Conservation (phyloP, 1,284 basidiomycete species). For the Ganoderma boninense region DNA sequence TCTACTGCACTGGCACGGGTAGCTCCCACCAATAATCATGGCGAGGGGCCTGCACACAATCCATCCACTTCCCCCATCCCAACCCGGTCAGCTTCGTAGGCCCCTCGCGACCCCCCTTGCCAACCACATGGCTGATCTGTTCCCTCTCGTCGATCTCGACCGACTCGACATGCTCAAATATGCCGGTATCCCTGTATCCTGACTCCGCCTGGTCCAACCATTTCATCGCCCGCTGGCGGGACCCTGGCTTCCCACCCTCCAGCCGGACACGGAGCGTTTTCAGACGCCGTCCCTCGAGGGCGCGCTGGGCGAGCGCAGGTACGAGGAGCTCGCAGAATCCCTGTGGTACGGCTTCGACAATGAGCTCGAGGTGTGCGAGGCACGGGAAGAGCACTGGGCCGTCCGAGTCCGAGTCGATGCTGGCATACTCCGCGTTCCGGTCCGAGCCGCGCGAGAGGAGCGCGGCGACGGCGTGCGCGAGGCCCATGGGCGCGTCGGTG, state of each 20-base stretch:
- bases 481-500: background rate
- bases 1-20: background rate
- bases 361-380: background rate
- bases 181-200: background rate
- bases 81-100: no score
- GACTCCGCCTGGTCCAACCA: background rate
- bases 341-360: background rate
- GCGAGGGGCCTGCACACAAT: background rate
- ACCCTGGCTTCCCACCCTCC: background rate
- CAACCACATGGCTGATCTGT: no score
- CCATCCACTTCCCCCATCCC: background rate
- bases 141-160: background rate
- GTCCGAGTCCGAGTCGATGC: no score
- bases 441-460: background rate
- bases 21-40: background rate
- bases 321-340: background rate
- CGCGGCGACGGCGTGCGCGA: background rate
- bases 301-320: background rate
- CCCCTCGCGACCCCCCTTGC: background rate
- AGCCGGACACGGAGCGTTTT: background rate
- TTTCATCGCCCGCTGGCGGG: no score
- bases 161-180: background rate
- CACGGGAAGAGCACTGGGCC: background rate
- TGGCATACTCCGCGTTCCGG: no score
- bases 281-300: background rate